phyloP scores from a whole-genome alignment of 805 yeast species.

The Clavispora phyllophila region DNA sequence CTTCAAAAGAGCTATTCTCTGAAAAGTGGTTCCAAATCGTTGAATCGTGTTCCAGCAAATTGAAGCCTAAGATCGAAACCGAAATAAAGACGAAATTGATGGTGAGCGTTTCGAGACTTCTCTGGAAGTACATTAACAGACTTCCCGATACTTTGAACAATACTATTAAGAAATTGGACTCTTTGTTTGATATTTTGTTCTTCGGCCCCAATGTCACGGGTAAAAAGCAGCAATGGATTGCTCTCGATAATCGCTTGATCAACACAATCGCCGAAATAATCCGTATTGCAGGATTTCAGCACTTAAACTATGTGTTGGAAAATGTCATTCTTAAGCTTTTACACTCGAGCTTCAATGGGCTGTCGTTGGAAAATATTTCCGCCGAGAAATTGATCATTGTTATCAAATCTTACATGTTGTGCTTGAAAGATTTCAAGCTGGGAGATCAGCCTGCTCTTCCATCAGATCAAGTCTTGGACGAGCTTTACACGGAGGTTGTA shows the following conservation, averaged over 20 bases:
- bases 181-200: slow-evolving; percentile 53
- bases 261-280: slow-evolving; percentile 67
- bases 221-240: slow-evolving; percentile 73
- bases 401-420: slow-evolving; percentile 64
- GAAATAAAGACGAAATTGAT: slow-evolving; percentile 52
- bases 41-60: slow-evolving; percentile 54
- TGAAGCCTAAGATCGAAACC: slow-evolving; percentile 56
- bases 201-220: slow-evolving; percentile 34
- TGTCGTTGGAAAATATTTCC: slow-evolving; percentile 52
- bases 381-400: slow-evolving; percentile 72
- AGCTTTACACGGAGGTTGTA: background rate
- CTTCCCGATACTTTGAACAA: slow-evolving; percentile 85
- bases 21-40: slow-evolving; percentile 66
- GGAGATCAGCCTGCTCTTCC: slow-evolving; percentile 72
- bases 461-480: slow-evolving; percentile 40
- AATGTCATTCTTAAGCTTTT: slow-evolving; percentile 70
- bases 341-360: slow-evolving; percentile 54
- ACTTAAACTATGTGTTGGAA: slow-evolving; percentile 74
- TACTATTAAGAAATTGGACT: slow-evolving; percentile 73
- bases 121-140: slow-evolving; percentile 88
- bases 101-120: slow-evolving; percentile 62
- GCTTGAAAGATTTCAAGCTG: slow-evolving; percentile 56
- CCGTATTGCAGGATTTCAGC: slow-evolving; percentile 74
- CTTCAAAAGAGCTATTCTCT: slow-evolving; percentile 72
- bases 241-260: slow-evolving; percentile 55